Evolutionary conservation across 441 rosid species (phyloP).

Genomic region (Arabidopsis hybrid): DNA sequence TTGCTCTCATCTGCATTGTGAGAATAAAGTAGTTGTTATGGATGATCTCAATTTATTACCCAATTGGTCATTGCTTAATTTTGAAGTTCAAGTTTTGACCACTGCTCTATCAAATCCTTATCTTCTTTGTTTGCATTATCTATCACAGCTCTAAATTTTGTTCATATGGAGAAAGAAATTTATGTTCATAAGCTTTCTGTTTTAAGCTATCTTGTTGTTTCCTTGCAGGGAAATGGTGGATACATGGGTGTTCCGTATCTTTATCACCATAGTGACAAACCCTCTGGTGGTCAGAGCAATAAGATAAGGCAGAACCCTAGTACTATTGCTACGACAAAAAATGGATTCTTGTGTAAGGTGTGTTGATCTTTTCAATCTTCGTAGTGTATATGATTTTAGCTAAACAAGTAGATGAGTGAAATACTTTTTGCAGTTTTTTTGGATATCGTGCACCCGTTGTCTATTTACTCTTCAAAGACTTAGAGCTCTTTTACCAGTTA

Average conservation of each 20-base stretch:
- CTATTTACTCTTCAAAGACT: conserved; percentile 6
- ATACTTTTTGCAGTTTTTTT: too few relatives aligned
- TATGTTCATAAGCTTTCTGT: conserved; percentile 9
- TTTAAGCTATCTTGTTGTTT: conserved; percentile 14
- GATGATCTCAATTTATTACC: background rate
- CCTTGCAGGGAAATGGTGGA: conserved; percentile 60
- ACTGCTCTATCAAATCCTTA: background rate
- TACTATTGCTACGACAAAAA: conserved; percentile 56
- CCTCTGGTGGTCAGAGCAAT: conserved; percentile 47
- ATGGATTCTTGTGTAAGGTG: conserved; percentile 72
- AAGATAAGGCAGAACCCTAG: conserved; percentile 61
- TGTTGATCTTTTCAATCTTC: conserved; percentile 22
- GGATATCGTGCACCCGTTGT: background rate
- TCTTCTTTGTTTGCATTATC: conserved; percentile 5
- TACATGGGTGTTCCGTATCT: conserved; percentile 54
- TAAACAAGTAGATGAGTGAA: background rate
- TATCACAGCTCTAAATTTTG: background rate
- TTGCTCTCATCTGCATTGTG: background rate
- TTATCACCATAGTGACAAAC: conserved; percentile 52
- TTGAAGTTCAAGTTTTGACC: conserved; percentile 34
- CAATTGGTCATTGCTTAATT: conserved; percentile 43
- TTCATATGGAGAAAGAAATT: conserved; percentile 12
- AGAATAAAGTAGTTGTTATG: background rate
- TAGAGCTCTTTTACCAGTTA: background rate
- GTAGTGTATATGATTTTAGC: background rate